Base-by-base conservation (phyloP, 2,329 filamentous ascomycete genomes). In the Nemania diffusa region DNA sequence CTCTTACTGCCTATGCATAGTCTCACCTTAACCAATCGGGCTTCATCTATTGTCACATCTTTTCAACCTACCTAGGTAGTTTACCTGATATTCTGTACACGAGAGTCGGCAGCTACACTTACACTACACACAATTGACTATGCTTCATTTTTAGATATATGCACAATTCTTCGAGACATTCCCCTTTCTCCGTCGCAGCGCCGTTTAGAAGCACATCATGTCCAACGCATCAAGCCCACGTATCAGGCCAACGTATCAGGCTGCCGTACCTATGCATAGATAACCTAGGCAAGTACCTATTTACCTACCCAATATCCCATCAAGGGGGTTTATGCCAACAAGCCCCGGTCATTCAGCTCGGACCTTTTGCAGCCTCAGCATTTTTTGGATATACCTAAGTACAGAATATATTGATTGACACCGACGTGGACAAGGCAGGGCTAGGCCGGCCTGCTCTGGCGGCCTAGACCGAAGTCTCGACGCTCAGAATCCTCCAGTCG, bases 361-460 rank as follows among this genome's bases (percentile, higher is more conserved):
- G 64, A 17, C 42, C 60, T 29, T 60, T 42, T n/a, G 34, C 64
- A 64, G 55, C 60, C 62, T 60, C 57, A 65, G 53, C 22, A 8
- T 17, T 40, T 40, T 34, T 52, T 52, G 50, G 46, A 50, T 26
- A n/a, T 34, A 52, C 17, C 5, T 29, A 52, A 13, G 24, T 15
- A 34, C 50, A 20, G 9, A 13, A 44, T 57, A 7, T 32, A 55
- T 55, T 53, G 37, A 57, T 57, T 32, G 24, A 48, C 9, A 24
- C 46, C 44, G 32, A 52, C 27, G 29, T 51, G 61, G 24, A 51
- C 53, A 27, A 27, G 32, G 46, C 51, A 32, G 46, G 61, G 44
- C 61, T 42, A 29, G 50, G 50, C 46, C 17, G 53, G 32, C 29
- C 61, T 48, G 13, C 61, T 52, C 53, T 51, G 7, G 46, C 24